Base-by-base conservation (phyloP, 371 early-diverging fungal species). In the Lichtheimia ornata region DNA sequence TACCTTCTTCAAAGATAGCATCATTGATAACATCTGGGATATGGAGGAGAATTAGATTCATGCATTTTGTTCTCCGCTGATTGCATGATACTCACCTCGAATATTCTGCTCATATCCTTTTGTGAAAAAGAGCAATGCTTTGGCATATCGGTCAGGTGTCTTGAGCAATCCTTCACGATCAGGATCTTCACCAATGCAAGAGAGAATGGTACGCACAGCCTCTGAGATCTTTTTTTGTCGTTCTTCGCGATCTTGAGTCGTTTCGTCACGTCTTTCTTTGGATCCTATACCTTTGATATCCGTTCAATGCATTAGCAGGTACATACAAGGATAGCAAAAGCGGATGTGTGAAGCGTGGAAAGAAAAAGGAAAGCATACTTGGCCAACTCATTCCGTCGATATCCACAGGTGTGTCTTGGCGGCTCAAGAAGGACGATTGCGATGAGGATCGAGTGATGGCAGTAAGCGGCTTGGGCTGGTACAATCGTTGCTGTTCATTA, bases 101-200 rank as follows among this genome's bases (percentile, higher is more conserved):
- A 96, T 84, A 43, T 85, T 87, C 70, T 90, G 86, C 67, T 98
- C 97, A 74, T 98, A 99, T 3, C 98, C 99, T 74, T 94, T 91
- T 5, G 98, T 95, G 64, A 98, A 93, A 70, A 94, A 98, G 89
- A 97, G 85, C 57, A 99, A 79, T 3, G 99, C 98, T 72, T 96
- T 95, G 57, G 99, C 99, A 77, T 97, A 98, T 43, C 98, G 86
- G 57, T 94, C 90, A 17, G 98, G 99, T 1, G 98, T 99, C 77
- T 96, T 97, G 51, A 91, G 71, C 41, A 99, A 77, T 0, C 99
- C 99, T 69, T 97, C 97, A 47, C 99, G 85, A 49, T 89, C 84
- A 17, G 95, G 90, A 70, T 99, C 96, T 76, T 99, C 99, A 43
- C 99, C 99, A 53, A 99, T 84, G 69, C 92, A 92, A 62, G 92